phyloP scores from a whole-genome alignment of 1,139 yeast genomes.

The Geotrichum fermentans region DNA sequence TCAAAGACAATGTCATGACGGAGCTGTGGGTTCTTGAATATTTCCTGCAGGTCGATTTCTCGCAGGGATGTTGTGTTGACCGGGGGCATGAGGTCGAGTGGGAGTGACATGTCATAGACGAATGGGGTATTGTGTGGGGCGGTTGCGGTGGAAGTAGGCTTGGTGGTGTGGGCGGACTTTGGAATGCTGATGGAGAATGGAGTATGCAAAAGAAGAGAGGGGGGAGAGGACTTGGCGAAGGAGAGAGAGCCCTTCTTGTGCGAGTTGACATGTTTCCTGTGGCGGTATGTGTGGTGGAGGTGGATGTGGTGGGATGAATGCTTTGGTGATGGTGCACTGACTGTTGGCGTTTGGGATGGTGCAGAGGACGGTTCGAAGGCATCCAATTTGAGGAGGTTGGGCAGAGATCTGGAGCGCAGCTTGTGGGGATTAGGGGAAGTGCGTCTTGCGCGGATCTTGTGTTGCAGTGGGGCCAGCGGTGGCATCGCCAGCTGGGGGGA shows the following conservation, averaged over 20 bases:
- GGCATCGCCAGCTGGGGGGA: slow-evolving; percentile 1
- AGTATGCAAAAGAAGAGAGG: slow-evolving; percentile 12
- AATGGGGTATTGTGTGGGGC: slow-evolving; percentile 2
- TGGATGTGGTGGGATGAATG: slow-evolving; percentile 14
- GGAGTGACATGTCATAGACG: slow-evolving; percentile 18
- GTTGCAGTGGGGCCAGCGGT: slow-evolving; percentile 1
- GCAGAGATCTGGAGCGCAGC: slow-evolving; percentile 29
- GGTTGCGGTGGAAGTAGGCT: neutral
- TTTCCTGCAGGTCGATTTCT: slow-evolving; percentile 85
- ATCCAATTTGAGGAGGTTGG: slow-evolving; percentile 22
- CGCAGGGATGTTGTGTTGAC: slow-evolving; percentile 77
- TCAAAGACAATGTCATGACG: slow-evolving; percentile 91
- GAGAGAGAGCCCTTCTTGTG: slow-evolving; percentile 12
- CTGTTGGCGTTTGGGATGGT: slow-evolving; percentile 15
- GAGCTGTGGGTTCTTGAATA: slow-evolving; percentile 83
- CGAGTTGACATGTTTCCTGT: slow-evolving; percentile 10
- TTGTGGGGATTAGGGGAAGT: slow-evolving; percentile 21
- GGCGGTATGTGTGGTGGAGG: slow-evolving; percentile 13
- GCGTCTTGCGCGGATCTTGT: slow-evolving; percentile 4
- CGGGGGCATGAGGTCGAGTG: slow-evolving; percentile 58
- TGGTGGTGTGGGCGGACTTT: slow-evolving; percentile 10
- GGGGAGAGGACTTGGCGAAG: slow-evolving; percentile 8
- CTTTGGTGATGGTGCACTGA: neutral
- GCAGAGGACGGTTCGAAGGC: neutral
- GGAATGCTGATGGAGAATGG: neutral